phyloP scores from a whole-genome alignment of 2,329 filamentous ascomycete genomes.

The Seiridium unicorne region DNA sequence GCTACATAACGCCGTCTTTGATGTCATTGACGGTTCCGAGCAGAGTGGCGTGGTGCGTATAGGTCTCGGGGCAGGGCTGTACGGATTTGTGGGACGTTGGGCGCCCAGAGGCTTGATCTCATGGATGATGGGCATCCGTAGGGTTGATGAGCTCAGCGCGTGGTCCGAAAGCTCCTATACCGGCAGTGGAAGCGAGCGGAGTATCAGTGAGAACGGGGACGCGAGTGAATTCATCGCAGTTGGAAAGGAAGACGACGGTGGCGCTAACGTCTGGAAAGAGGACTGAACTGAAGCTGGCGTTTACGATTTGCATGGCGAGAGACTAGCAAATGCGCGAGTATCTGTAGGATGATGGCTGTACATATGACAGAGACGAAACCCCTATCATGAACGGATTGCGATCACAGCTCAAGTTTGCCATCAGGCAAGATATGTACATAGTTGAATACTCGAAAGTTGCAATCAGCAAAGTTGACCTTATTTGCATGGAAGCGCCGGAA shows the following conservation, averaged over 20 bases:
- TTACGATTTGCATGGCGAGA: too few relatives aligned
- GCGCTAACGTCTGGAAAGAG: conserved; percentile 49
- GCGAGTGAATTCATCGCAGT: conserved; percentile 51
- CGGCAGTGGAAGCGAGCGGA: conserved; percentile 31
- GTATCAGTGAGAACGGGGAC: conserved; percentile 27
- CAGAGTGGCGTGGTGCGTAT: conserved; percentile 68
- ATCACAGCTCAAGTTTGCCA: conserved; percentile 1
- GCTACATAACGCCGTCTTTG: conserved; percentile 85
- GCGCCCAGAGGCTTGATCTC: conserved; percentile 75
- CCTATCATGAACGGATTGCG: conserved; percentile 3
- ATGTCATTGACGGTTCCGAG: conserved; percentile 71
- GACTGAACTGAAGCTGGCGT: conserved; percentile 10
- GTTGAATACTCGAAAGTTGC: too few relatives aligned
- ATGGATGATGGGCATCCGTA: conserved; percentile 86
- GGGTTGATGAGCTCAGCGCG: conserved; percentile 54
- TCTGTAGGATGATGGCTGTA: neutral
- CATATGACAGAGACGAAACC: conserved; percentile 2
- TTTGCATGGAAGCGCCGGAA: too few relatives aligned
- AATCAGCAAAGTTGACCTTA: too few relatives aligned
- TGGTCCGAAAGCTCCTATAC: conserved; percentile 46
- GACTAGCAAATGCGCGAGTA: neutral
- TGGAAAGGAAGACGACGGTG: conserved; percentile 38
- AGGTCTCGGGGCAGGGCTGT: conserved; percentile 79
- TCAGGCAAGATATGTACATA: too few relatives aligned
- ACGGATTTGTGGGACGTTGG: conserved; percentile 82